phyloP scores from a whole-genome alignment of 225 moss, liverwort and hornwort genomes.

The Pseudisothecium myosuroides region DNA sequence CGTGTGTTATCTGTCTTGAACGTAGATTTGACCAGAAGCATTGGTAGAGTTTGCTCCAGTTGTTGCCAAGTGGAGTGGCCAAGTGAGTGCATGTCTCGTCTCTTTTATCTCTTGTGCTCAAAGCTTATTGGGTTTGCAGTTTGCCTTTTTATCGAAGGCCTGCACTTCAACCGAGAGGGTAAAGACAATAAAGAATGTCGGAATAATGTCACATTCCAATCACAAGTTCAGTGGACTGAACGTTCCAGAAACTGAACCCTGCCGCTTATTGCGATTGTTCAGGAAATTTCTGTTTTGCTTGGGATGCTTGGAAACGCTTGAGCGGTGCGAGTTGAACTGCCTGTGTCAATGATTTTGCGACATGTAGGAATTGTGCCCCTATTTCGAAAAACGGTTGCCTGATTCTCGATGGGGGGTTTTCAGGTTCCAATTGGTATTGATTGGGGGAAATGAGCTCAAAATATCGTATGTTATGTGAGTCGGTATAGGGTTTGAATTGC shows the following conservation, averaged over 20 bases:
- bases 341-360: neutral
- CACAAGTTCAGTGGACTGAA: neutral
- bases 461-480: neutral
- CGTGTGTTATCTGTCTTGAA: neutral
- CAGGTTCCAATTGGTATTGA: neutral
- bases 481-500: neutral
- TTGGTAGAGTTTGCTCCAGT: neutral
- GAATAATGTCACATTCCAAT: neutral
- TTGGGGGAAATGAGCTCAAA: neutral
- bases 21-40: neutral
- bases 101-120: neutral
- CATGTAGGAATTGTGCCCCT: neutral
- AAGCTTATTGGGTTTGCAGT: neutral
- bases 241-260: neutral
- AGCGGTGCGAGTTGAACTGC: neutral
- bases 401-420: neutral
- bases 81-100: neutral
- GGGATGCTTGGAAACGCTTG: neutral
- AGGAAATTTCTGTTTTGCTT: neutral
- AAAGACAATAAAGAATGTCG: neutral
- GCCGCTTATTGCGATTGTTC: neutral
- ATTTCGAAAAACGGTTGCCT: neutral
- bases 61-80: constrained; percentile 20
- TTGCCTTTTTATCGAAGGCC: neutral
- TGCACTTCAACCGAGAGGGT: neutral